Conservation (phyloP, 2,329 filamentous ascomycete genomes). For the Colletotrichum sp. region DNA sequence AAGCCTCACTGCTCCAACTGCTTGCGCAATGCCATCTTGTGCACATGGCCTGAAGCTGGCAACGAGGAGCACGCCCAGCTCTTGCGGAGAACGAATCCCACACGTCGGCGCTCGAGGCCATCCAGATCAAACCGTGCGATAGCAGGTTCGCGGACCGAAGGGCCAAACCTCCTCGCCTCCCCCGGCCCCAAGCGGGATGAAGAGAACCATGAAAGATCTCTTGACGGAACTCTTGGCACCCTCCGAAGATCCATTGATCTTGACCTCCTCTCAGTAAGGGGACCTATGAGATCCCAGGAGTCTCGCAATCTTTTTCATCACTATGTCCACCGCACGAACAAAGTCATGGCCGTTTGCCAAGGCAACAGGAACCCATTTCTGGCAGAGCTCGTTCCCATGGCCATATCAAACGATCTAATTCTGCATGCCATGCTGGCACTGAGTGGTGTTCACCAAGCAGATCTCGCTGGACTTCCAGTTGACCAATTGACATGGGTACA, state of each 20-base stretch:
- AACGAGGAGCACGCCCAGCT: not conserved
- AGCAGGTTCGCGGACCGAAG: not conserved
- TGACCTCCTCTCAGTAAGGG: not conserved
- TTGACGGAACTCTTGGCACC: not conserved
- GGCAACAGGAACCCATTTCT: not conserved
- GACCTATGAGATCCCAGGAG: not conserved
- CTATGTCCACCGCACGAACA: not conserved
- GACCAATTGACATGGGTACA: not conserved
- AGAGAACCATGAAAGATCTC: not conserved
- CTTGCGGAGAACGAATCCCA: not conserved
- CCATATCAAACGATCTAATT: not conserved
- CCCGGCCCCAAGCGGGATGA: not conserved
- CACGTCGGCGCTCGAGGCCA: not conserved
- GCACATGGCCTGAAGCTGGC: not conserved
- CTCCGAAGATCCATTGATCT: not conserved
- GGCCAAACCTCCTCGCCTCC: rapidly evolving
- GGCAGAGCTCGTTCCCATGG: not conserved
- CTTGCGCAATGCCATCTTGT: not conserved
- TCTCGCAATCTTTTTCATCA: not conserved
- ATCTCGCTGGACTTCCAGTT: not conserved
- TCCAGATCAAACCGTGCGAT: not conserved
- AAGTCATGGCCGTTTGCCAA: not conserved
- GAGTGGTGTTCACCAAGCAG: not conserved
- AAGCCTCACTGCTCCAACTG: not conserved
- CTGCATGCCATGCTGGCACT: not conserved